These are phyloP conservation scores for Cryphonectria nitschkei DNA, from an alignment of 2,329 filamentous ascomycete genomes.

Conservation along the genomic window DNA sequence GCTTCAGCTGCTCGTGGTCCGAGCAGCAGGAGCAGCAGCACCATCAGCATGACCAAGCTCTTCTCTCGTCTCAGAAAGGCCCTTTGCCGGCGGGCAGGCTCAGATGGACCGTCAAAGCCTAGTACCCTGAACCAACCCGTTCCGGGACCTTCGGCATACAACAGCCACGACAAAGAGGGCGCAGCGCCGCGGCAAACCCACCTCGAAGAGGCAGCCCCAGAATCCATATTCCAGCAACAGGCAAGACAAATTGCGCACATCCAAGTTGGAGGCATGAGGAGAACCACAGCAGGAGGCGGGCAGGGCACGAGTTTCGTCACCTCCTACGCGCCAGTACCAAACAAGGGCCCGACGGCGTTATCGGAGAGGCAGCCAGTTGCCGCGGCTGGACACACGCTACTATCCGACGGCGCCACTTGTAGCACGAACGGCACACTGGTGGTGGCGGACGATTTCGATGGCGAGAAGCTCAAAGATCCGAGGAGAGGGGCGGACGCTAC, in stretches of 20 bases:
- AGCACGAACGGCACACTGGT: conserved; percentile 7
- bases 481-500: background rate
- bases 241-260: conserved; percentile 25
- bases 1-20: background rate
- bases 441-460: background rate
- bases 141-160: background rate
- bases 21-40: background rate
- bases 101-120: background rate
- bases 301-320: conserved; percentile 13
- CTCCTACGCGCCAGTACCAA: conserved; percentile 15
- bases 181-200: conserved; percentile 15
- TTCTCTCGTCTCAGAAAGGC: background rate
- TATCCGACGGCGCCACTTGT: background rate
- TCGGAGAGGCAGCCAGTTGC: background rate
- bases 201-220: background rate
- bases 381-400: background rate
- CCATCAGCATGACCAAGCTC: background rate
- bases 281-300: conserved; percentile 15
- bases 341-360: conserved; percentile 14
- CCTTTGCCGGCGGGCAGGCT: background rate
- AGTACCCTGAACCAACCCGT: background rate
- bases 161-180: background rate
- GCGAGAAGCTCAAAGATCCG: background rate
- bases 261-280: conserved; percentile 25
- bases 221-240: conserved; percentile 19